Conservation (phyloP, 2,329 filamentous ascomycete genomes). For the Botrytis pseudocinerea region DNA sequence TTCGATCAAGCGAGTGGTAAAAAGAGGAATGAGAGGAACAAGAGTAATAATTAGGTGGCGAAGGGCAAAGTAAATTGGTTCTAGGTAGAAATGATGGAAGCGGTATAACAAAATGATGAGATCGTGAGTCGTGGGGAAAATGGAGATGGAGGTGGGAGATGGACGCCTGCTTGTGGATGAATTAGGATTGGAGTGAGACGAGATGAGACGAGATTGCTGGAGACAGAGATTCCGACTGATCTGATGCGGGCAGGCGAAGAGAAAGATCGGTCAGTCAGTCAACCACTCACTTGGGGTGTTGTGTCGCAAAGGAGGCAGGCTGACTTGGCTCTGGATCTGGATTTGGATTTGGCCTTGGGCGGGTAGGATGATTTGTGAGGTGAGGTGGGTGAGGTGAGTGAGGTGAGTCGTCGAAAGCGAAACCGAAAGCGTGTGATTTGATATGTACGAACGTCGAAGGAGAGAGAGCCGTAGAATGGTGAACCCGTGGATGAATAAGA, state of each 20-base stretch:
- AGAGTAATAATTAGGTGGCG: background rate
- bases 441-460: background rate
- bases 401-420: background rate
- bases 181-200: background rate
- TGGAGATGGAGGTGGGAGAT: background rate
- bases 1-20: background rate
- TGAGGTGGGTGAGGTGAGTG: background rate
- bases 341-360: background rate
- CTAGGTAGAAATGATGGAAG: conserved; percentile 21
- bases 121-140: conserved; percentile 9
- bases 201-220: background rate
- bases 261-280: background rate
- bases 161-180: background rate
- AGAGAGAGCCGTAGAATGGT: background rate
- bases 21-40: too few species aligned
- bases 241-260: conserved; percentile 2
- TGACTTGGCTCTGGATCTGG: background rate
- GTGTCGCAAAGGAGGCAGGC: background rate
- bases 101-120: background rate
- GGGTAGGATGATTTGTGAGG: background rate
- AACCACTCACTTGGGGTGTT: background rate
- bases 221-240: background rate
- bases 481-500: background rate
- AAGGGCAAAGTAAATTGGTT: background rate
- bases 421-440: background rate